Percentiles rank a stretch among this genome's conserved stretches.
phyloP scores from a whole-genome alignment of 2,329 filamentous ascomycete genomes.

The Botrytis hyacinthi region DNA sequence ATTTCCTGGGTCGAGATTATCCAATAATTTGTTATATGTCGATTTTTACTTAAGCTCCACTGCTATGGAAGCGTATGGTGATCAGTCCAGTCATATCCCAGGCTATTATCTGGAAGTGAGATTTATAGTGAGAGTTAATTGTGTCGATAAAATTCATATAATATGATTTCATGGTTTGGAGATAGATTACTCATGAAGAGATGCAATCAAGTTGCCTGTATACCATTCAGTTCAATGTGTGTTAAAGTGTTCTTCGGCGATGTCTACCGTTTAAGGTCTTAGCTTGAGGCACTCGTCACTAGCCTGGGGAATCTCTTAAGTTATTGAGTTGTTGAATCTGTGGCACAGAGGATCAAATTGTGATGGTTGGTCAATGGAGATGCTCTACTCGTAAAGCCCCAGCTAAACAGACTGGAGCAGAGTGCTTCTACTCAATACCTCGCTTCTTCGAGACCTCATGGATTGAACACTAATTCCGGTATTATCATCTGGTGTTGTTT shows the following conservation, averaged over 20 bases:
- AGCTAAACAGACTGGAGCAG: neutral
- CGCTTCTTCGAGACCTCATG: neutral
- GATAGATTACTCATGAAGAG: neutral
- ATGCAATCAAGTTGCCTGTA: neutral
- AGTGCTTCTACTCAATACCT: neutral
- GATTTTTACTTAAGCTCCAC: neutral
- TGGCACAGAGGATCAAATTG: neutral
- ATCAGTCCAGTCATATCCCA: neutral
- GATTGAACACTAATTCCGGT: no score
- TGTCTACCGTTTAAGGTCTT: neutral
- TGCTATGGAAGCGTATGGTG: neutral
- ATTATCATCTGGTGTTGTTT: no score
- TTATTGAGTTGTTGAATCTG: no score
- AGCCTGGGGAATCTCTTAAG: no score
- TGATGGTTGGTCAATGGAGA: neutral
- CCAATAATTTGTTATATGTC: neutral
- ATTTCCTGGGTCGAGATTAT: neutral
- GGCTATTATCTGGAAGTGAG: neutral
- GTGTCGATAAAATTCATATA: neutral
- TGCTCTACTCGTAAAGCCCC: neutral
- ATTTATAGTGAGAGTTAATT: neutral
- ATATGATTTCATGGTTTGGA: neutral
- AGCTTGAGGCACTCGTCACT: neutral
- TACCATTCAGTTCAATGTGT: neutral
- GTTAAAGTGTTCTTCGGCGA: neutral